phyloP scores from a whole-genome alignment of 2,329 filamentous ascomycete genomes.

The Penicillium sp. region DNA sequence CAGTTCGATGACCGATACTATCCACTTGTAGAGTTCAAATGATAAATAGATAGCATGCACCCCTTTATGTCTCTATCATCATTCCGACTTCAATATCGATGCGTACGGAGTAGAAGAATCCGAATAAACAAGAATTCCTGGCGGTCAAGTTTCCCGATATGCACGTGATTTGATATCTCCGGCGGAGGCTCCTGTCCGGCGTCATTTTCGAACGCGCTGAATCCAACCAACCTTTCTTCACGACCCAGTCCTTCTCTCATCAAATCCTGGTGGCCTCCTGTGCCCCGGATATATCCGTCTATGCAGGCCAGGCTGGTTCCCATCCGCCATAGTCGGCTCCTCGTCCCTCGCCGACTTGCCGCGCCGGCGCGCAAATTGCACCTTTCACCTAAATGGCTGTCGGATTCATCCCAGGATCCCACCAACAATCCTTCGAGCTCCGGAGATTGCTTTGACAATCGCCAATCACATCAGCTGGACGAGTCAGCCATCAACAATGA shows the following conservation, averaged over 20 bases:
- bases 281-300: slow-evolving; percentile 35
- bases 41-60: too few relatives aligned
- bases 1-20: too few relatives aligned
- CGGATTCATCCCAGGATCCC: slow-evolving; percentile 27
- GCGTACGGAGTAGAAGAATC: too few relatives aligned
- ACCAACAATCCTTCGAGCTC: slow-evolving; percentile 20
- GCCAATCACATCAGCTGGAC: slow-evolving; percentile 16
- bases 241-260: slow-evolving; percentile 8
- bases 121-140: too few relatives aligned
- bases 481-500: slow-evolving; percentile 13
- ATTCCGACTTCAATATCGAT: not conserved
- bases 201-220: too few relatives aligned
- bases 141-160: too few relatives aligned
- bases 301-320: slow-evolving; percentile 35
- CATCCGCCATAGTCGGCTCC: slow-evolving; percentile 34
- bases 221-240: slow-evolving; percentile 7
- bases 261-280: slow-evolving; percentile 22
- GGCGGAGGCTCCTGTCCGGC: slow-evolving; percentile 6
- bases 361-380: slow-evolving; percentile 31
- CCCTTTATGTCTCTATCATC: not conserved
- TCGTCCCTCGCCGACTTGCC: slow-evolving; percentile 35
- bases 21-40: too few relatives aligned
- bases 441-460: slow-evolving; percentile 19
- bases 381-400: slow-evolving; percentile 27
- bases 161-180: slow-evolving; percentile 19